phyloP scores from a whole-genome alignment of 2,329 filamentous ascomycete species.

The Penicillium sp. region DNA sequence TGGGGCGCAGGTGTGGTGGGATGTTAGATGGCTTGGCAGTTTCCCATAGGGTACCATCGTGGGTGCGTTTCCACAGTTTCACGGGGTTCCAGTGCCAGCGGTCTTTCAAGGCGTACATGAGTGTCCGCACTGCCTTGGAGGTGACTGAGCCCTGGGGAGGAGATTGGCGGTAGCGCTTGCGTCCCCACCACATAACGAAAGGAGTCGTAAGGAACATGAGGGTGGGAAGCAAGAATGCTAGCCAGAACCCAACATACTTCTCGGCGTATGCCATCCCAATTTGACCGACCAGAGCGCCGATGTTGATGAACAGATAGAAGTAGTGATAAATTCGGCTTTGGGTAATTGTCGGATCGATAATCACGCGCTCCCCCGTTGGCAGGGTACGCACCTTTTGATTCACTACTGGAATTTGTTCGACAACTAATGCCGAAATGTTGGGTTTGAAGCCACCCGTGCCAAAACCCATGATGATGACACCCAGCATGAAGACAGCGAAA shows the following conservation, averaged over 20 bases:
- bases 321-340: conserved; percentile 67
- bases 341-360: conserved; percentile 69
- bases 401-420: conserved; percentile 66
- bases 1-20: conserved; percentile 24
- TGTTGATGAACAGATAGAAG: conserved; percentile 71
- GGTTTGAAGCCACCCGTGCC: conserved; percentile 81
- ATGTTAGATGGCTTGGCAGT: conserved; percentile 34
- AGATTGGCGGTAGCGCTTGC: conserved; percentile 62
- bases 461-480: conserved; percentile 67
- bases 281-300: conserved; percentile 63
- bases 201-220: conserved; percentile 64
- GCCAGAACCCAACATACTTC: conserved; percentile 75
- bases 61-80: conserved; percentile 45
- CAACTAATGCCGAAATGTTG: conserved; percentile 72
- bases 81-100: conserved; percentile 63
- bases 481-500: conserved; percentile 64
- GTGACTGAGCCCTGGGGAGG: conserved; percentile 73
- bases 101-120: conserved; percentile 61
- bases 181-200: conserved; percentile 58
- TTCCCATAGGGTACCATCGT: conserved; percentile 23
- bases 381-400: conserved; percentile 58
- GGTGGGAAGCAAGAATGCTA: conserved; percentile 68
- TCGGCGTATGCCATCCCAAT: conserved; percentile 72
- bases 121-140: conserved; percentile 64
- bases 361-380: conserved; percentile 64